Conservation (phyloP, 1,284 basidiomycete genomes). For the Apiotrichum sp. region DNA sequence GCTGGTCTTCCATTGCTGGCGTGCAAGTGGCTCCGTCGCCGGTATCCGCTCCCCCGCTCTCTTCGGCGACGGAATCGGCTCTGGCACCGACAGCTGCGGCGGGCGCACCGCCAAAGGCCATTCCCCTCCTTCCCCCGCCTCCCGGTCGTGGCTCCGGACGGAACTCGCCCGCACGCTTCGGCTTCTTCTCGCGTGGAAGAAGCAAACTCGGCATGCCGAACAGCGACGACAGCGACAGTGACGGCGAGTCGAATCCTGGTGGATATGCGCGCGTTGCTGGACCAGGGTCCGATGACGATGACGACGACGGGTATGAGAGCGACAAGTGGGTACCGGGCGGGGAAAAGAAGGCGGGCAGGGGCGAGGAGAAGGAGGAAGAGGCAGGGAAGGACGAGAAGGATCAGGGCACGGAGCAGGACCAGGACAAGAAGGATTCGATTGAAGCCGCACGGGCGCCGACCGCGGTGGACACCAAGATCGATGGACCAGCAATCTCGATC, state of each 20-base stretch:
- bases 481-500: background rate
- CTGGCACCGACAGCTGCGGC: background rate
- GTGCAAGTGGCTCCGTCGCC: slow-evolving; percentile 11
- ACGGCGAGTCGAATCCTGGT: slow-evolving; percentile 2
- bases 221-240: slow-evolving; percentile 11
- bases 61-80: background rate
- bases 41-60: background rate
- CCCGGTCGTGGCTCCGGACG: slow-evolving; percentile 6
- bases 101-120: slow-evolving; percentile 12
- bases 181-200: slow-evolving; percentile 29
- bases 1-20: slow-evolving; percentile 33
- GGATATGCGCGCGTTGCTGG: slow-evolving; percentile 29
- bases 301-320: slow-evolving; percentile 23
- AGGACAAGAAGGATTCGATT: too few species aligned
- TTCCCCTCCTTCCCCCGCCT: slow-evolving; percentile 33
- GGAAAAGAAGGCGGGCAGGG: background rate
- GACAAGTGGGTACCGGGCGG: slow-evolving; percentile 11
- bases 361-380: slow-evolving; percentile 1
- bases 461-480: background rate
- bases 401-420: too few species aligned
- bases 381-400: slow-evolving; percentile 4
- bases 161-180: slow-evolving; percentile 12
- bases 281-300: slow-evolving; percentile 27
- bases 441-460: too few species aligned
- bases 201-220: slow-evolving; percentile 6